phyloP scores from a whole-genome alignment of 495 filamentous ascomycete genomes.

The Corynascus novoguineensis region DNA sequence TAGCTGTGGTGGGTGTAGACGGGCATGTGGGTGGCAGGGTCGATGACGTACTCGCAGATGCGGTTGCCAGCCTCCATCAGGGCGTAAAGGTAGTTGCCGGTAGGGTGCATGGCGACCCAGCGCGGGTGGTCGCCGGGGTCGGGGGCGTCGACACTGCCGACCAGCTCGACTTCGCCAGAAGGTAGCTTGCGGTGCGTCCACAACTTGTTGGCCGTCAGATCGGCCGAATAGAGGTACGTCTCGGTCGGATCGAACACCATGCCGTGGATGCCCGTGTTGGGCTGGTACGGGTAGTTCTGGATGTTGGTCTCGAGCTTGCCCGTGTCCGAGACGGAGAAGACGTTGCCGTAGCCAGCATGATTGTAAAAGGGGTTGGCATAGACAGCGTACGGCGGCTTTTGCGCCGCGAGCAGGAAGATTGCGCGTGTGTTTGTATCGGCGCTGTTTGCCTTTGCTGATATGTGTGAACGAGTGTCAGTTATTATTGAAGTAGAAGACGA shows the following conservation, averaged over 20 bases:
- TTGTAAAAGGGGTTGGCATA: constrained; percentile 87
- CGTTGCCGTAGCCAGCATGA: constrained; percentile 70
- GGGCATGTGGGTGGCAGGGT: constrained; percentile 67
- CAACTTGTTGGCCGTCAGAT: constrained; percentile 77
- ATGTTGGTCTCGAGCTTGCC: constrained; percentile 62
- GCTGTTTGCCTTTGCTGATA: constrained; percentile 57
- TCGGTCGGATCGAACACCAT: constrained; percentile 85
- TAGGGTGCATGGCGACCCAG: constrained; percentile 76
- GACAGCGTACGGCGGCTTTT: constrained; percentile 68
- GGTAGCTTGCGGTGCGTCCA: constrained; percentile 73
- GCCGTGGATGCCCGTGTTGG: constrained; percentile 74
- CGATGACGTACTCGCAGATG: constrained; percentile 72
- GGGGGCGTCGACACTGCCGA: constrained; percentile 68
- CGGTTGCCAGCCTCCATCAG: constrained; percentile 83
- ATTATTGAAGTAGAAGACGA: neutral
- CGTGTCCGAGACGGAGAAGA: constrained; percentile 60
- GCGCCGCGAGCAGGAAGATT: constrained; percentile 76
- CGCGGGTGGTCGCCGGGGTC: constrained; percentile 67
- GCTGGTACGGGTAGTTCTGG: constrained; percentile 72
- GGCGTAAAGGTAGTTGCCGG: constrained; percentile 70
- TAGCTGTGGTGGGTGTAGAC: constrained; percentile 74
- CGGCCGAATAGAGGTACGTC: constrained; percentile 79
- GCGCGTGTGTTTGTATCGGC: constrained; percentile 72
- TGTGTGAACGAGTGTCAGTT: no score
- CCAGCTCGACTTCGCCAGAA: constrained; percentile 57